Percentiles rank a stretch among this genome's conserved stretches.
phyloP scores from a whole-genome alignment of 352 stramenopile genomes.

The Globisporangium paddicum region DNA sequence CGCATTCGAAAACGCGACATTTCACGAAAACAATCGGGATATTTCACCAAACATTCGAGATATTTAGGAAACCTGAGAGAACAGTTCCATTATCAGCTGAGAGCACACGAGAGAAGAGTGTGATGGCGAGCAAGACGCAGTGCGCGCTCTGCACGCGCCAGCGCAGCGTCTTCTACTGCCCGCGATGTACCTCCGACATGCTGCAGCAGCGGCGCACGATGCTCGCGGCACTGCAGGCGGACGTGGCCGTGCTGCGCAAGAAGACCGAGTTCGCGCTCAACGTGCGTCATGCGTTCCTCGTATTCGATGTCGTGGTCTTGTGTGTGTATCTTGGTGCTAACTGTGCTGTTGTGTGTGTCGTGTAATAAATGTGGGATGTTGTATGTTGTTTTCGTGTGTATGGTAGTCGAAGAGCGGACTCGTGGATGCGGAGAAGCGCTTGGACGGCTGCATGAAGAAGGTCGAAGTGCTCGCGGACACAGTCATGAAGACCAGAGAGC shows the following conservation, averaged over 20 bases:
- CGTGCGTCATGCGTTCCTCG: conserved; percentile 18
- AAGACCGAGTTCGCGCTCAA: conserved; percentile 68
- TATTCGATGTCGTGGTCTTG: background rate
- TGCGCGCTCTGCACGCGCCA: conserved; percentile 54
- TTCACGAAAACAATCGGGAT: too few relatives aligned
- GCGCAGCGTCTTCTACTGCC: conserved; percentile 52
- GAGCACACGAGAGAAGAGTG: background rate
- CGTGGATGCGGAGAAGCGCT: conserved; percentile 42
- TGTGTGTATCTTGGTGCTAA: background rate
- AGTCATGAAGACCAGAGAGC: conserved; percentile 69
- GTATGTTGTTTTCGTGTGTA: background rate
- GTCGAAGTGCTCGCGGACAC: conserved; percentile 51
- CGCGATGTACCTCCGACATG: conserved; percentile 56
- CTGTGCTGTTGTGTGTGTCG: background rate
- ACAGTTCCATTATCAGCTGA: background rate
- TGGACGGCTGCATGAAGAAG: conserved; percentile 47
- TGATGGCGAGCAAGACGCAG: conserved; percentile 15
- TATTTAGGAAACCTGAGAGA: background rate
- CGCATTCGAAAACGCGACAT: too few relatives aligned
- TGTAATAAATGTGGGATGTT: background rate
- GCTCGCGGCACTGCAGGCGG: conserved; percentile 63
- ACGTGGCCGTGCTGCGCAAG: conserved; percentile 75
- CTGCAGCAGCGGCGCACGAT: conserved; percentile 78
- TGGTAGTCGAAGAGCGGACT: conserved; percentile 42
- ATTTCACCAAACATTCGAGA: background rate